These are phyloP conservation scores for Cryptosporidium ubiquitum DNA, from an alignment of 169 alveolate species.

Conservation along the genomic window DNA sequence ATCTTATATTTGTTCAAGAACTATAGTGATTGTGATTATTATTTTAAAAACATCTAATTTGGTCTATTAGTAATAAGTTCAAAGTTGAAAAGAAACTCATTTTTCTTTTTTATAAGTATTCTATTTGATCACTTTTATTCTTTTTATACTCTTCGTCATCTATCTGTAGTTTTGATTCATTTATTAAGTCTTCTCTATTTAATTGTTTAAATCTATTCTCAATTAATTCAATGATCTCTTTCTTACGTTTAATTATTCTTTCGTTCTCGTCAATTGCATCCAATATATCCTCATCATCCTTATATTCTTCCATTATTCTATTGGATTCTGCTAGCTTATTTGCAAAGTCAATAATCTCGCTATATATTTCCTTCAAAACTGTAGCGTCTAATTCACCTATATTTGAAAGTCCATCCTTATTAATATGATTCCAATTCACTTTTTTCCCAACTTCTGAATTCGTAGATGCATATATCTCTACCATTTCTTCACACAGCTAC, in stretches of 20 bases:
- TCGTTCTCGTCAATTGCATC: constrained; percentile 52
- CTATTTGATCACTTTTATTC: neutral
- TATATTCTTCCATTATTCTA: constrained; percentile 31
- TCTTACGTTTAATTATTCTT: constrained; percentile 22
- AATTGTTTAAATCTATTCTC: constrained; percentile 27
- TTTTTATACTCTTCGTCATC: neutral
- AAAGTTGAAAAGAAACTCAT: neutral
- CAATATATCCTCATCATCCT: constrained; percentile 33
- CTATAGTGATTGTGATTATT: neutral
- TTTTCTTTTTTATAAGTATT: neutral
- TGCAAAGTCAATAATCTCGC: constrained; percentile 38
- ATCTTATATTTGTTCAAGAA: neutral
- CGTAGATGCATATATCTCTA: constrained; percentile 39
- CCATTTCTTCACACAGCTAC: constrained; percentile 4
- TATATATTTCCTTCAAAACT: constrained; percentile 13
- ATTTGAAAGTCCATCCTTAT: neutral
- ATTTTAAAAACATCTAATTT: too few species aligned
- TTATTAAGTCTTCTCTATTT: neutral
- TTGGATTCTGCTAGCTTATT: constrained; percentile 32
- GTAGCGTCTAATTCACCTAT: constrained; percentile 7
- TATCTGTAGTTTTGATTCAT: neutral
- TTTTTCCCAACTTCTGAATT: neutral
- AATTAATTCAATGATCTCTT: constrained; percentile 29
- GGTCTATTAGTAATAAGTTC: neutral
- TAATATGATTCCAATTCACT: neutral